A percentile compares a stretch with the other conserved stretches of the same genome.
Evolutionary conservation across 768 basidiomycete species (phyloP).

Genomic region (Russula ochroleuca): DNA sequence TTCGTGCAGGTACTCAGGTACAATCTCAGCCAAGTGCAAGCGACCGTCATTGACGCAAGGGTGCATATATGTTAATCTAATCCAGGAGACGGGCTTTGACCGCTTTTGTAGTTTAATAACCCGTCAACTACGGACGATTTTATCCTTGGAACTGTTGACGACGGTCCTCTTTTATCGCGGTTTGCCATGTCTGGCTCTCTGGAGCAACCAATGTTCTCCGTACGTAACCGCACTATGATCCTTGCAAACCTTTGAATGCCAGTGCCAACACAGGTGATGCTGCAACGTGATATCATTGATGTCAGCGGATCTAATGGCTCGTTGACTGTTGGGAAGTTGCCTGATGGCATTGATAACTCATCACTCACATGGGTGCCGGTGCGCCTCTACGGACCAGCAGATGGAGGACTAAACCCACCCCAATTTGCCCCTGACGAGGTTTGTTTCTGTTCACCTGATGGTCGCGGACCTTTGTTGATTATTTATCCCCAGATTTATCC

Average conservation of each 20-base stretch:
- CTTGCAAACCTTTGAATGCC: not conserved
- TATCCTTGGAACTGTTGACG: slow-evolving; percentile 13
- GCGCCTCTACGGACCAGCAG: slow-evolving; percentile 45
- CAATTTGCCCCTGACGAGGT: slow-evolving; percentile 59
- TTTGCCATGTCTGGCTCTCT: slow-evolving; percentile 36
- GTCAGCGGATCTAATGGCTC: slow-evolving; percentile 63
- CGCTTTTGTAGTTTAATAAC: slow-evolving; percentile 20
- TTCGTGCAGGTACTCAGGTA: not conserved
- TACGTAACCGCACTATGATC: slow-evolving; percentile 29
- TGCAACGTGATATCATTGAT: slow-evolving; percentile 68
- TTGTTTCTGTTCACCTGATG: slow-evolving; percentile 29
- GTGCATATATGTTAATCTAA: not conserved
- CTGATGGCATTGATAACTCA: slow-evolving; percentile 44
- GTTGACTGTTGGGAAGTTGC: slow-evolving; percentile 63
- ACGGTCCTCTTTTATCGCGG: slow-evolving; percentile 38
- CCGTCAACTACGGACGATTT: slow-evolving; percentile 21
- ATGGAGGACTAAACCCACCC: slow-evolving; percentile 56
- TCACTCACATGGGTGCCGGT: slow-evolving; percentile 65
- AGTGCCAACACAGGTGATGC: slow-evolving; percentile 31
- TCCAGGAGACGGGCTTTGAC: not conserved
- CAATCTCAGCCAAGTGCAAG: slow-evolving; percentile 16
- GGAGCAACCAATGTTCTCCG: slow-evolving; percentile 42
- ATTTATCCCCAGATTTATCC: slow-evolving; percentile 28
- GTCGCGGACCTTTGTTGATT: slow-evolving; percentile 13
- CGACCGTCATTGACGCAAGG: slow-evolving; percentile 12